phyloP scores from a whole-genome alignment of 2,329 filamentous ascomycete genomes.

The Fusarium virguliforme region DNA sequence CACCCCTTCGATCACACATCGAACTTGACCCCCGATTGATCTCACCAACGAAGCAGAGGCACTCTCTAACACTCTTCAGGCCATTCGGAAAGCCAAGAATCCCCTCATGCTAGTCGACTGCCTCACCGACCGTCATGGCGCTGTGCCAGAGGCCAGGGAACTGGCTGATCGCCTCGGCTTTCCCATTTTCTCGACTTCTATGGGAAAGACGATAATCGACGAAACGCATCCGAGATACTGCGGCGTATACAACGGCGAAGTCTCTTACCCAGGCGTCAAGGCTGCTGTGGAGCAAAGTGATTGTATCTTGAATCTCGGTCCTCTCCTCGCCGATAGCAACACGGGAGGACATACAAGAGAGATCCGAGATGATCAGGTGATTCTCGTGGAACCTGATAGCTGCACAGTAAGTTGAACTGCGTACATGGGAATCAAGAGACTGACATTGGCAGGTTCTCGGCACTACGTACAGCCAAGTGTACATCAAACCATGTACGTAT shows the following conservation, averaged over 20 bases:
- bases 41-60: background rate
- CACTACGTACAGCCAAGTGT: background rate
- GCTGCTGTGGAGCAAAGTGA: slow-evolving; percentile 24
- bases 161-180: slow-evolving; percentile 10
- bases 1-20: slow-evolving; percentile 9
- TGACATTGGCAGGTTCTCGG: slow-evolving; percentile 10
- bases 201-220: slow-evolving; percentile 27
- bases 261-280: slow-evolving; percentile 30
- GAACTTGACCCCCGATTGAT: background rate
- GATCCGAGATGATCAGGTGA: slow-evolving; percentile 10
- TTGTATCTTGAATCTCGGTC: slow-evolving; percentile 25
- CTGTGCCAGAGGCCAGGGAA: slow-evolving; percentile 10
- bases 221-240: slow-evolving; percentile 23
- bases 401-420: slow-evolving; percentile 7
- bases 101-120: slow-evolving; percentile 24
- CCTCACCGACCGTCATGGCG: slow-evolving; percentile 20
- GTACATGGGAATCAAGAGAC: background rate
- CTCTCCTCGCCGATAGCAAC: slow-evolving; percentile 28
- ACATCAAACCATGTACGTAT: slow-evolving; percentile 21
- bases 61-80: background rate
- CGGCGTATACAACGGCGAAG: slow-evolving; percentile 27
- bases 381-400: slow-evolving; percentile 20
- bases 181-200: slow-evolving; percentile 25
- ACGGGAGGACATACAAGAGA: slow-evolving; percentile 31
- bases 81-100: background rate